phyloP scores from a whole-genome alignment of 225 moss, liverwort and hornwort species.

The Physcomitrium patens region DNA sequence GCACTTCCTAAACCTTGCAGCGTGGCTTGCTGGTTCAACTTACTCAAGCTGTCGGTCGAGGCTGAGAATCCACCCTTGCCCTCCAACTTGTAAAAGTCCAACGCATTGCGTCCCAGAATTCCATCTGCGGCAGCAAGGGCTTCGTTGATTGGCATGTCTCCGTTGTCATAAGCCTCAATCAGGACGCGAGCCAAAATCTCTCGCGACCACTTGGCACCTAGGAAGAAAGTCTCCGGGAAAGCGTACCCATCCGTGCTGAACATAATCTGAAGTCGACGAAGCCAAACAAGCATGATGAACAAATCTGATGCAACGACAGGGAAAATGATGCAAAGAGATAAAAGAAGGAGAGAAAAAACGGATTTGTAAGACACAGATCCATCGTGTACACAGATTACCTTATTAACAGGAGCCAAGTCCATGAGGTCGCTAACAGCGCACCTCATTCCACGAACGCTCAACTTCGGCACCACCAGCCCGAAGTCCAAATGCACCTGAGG shows the following conservation, averaged over 20 bases:
- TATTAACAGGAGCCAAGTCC: conserved; percentile 89
- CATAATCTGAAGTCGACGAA: conserved; percentile 71
- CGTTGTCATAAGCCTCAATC: conserved; percentile 78
- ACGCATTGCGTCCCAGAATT: conserved; percentile 73
- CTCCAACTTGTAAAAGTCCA: conserved; percentile 84
- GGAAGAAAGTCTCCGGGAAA: conserved; percentile 89
- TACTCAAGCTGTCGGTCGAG: conserved; percentile 64
- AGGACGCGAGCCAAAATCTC: conserved; percentile 80
- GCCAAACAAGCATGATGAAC: conserved; percentile 22
- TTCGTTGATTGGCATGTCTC: conserved; percentile 78
- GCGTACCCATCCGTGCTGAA: conserved; percentile 98
- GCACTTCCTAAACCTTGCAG: conserved; percentile 36
- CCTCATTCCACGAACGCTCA: conserved; percentile 93
- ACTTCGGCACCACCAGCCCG: conserved; percentile 90
- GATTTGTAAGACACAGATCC: too few relatives aligned
- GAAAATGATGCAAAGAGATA: neutral
- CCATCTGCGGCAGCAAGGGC: conserved; percentile 73
- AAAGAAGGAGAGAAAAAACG: neutral
- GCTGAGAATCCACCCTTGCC: conserved; percentile 64
- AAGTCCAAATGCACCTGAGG: conserved; percentile 85
- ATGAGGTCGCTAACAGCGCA: conserved; percentile 81
- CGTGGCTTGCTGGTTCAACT: conserved; percentile 40
- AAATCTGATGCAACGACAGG: neutral
- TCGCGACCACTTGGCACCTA: conserved; percentile 93
- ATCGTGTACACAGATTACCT: conserved; percentile 46